phyloP scores from a whole-genome alignment of 2,329 filamentous ascomycete genomes.

The Daldinia eschscholtzii region DNA sequence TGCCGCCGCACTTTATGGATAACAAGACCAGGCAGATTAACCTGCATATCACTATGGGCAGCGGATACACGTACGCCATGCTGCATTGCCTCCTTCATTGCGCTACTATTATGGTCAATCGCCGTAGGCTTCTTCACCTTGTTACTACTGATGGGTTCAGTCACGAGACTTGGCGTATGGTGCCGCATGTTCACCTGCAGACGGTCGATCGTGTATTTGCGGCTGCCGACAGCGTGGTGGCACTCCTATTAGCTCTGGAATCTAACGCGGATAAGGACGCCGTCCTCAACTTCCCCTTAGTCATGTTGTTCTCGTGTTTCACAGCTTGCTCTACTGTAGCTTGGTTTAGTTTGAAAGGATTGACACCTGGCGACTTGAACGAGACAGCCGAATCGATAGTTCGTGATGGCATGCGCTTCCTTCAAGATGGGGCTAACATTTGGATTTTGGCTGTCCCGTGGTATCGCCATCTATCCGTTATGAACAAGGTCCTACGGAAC shows the following conservation, averaged over 20 bases:
- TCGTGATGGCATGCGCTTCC: slow-evolving; percentile 69
- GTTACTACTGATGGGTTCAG: slow-evolving; percentile 66
- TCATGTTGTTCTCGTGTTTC: slow-evolving; percentile 73
- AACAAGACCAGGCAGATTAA: slow-evolving; percentile 73
- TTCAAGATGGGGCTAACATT: slow-evolving; percentile 69
- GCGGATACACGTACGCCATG: slow-evolving; percentile 72
- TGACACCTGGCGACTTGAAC: slow-evolving; percentile 67
- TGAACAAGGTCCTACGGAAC: slow-evolving; percentile 71
- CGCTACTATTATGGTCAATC: slow-evolving; percentile 71
- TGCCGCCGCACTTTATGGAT: slow-evolving; percentile 71
- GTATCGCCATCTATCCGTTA: slow-evolving; percentile 71
- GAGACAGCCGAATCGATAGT: slow-evolving; percentile 70
- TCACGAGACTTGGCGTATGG: slow-evolving; percentile 66
- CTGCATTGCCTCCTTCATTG: slow-evolving; percentile 72
- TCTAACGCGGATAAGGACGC: slow-evolving; percentile 68
- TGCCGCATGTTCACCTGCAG: slow-evolving; percentile 62
- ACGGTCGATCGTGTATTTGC: slow-evolving; percentile 69
- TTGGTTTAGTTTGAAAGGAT: slow-evolving; percentile 71
- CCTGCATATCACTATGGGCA: slow-evolving; percentile 74
- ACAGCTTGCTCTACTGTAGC: slow-evolving; percentile 72
- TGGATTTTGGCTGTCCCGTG: slow-evolving; percentile 72
- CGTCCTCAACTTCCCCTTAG: slow-evolving; percentile 71
- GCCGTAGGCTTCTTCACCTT: slow-evolving; percentile 69
- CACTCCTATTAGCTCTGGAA: slow-evolving; percentile 68
- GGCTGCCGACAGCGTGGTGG: slow-evolving; percentile 70